phyloP scores from a whole-genome alignment of 306 rosid species.

The Trifolium repens region DNA sequence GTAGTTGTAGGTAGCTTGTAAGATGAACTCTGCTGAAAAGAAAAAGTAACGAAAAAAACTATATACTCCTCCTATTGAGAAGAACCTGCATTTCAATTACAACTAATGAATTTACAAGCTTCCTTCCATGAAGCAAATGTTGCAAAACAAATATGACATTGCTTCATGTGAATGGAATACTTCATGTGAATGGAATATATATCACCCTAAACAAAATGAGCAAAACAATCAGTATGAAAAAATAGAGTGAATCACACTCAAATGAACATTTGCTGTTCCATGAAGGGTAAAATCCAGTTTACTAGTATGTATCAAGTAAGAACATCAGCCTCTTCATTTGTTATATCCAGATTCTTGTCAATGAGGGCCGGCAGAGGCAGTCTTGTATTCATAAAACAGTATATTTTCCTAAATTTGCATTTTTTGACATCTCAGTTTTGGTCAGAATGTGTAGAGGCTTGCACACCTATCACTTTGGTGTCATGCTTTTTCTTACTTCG shows the following conservation, averaged over 20 bases:
- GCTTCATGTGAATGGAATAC: constrained; percentile 42
- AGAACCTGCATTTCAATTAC: constrained; percentile 47
- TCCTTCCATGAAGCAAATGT: constrained; percentile 39
- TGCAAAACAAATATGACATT: constrained; percentile 37
- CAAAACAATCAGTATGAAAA: constrained; percentile 13
- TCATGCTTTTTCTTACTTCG: constrained; percentile 78
- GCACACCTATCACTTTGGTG: constrained; percentile 54
- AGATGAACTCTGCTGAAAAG: background rate
- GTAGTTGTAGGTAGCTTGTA: too few relatives aligned
- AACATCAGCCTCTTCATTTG: constrained; percentile 44
- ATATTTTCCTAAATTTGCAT: constrained; percentile 36
- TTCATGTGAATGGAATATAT: constrained; percentile 37
- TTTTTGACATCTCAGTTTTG: constrained; percentile 50
- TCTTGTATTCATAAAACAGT: constrained; percentile 44
- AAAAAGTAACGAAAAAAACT: constrained; percentile 12
- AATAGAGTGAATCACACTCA: constrained; percentile 39
- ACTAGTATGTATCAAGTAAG: constrained; percentile 26
- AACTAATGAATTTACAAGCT: constrained; percentile 45
- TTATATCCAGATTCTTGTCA: constrained; percentile 28
- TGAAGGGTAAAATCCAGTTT: constrained; percentile 35
- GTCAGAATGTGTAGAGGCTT: constrained; percentile 60
- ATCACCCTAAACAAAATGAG: constrained; percentile 42
- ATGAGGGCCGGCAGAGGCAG: constrained; percentile 33
- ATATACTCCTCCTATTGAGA: constrained; percentile 47
- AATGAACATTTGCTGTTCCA: constrained; percentile 41